Base-by-base conservation (phyloP, 306 rosid genomes). In the Benincasa hispida region DNA sequence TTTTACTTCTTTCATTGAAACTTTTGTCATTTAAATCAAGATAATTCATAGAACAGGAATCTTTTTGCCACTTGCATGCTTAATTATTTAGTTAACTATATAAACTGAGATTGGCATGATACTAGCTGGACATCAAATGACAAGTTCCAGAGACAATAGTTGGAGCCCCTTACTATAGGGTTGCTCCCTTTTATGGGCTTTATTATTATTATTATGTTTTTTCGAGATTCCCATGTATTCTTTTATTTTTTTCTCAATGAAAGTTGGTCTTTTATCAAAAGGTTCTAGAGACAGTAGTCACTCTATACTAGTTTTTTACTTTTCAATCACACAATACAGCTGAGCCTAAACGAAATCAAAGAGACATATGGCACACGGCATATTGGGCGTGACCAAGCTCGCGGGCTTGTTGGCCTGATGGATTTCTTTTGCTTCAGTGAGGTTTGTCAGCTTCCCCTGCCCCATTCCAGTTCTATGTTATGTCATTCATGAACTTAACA, bases 391-490 rank as follows among this genome's bases (percentile, higher is more conserved):
- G 98, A 93, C 80, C 94, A 93, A 80, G 97, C 96, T 47, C 89
- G 81, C 54, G 84, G 85, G n/a, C 96, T 93, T 81, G 94, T 86
- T 85, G 91, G 90, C 80, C 83, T 93, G 84, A 93, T 93, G 98
- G 98, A 93, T 87, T 88, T 93, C 83, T 93, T 93, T 85, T 93
- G 98, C 87, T 91, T 93, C 79, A 93, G 96, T 76, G 98, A 93
- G 97, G 98, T 91, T 50, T 57, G 91, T 86, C 75, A 75, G 54
- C 58, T 45, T 45, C 62, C 35, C 41, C 22, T 57, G 1, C 70
- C 78, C 62, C 69, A 54, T 10, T 4, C 28, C 15, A 27, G 30
- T 58, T 25, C 3, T 22, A 22, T 2, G 12, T 66, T n/a, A 37
- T 37, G 18, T 66, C 73, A 35, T 66, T 65, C 15, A 66, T 66